Evolutionary conservation across 441 rosid species (phyloP).

Genomic region (Arabidopsis hybrid): DNA sequence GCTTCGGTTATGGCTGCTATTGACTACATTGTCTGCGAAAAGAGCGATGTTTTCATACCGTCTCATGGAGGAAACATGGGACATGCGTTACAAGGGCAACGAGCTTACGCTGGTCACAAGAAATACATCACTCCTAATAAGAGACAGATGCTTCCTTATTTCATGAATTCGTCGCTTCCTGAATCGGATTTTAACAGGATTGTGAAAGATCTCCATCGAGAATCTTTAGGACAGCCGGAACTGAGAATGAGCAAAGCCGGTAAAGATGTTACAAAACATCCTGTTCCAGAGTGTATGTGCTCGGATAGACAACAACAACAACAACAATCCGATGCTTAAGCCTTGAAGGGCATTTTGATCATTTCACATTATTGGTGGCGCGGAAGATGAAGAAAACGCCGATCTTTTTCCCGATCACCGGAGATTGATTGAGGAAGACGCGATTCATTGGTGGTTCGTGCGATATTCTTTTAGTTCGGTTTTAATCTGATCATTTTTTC

Average conservation of each 20-base stretch:
- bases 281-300: slow-evolving; percentile 94
- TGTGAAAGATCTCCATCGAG: slow-evolving; percentile 75
- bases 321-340: slow-evolving; percentile 23
- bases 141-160: slow-evolving; percentile 92
- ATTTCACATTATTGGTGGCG: slow-evolving; percentile 7
- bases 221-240: slow-evolving; percentile 91
- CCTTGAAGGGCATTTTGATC: neutral
- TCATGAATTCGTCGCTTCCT: slow-evolving; percentile 77
- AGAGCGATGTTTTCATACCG: slow-evolving; percentile 90
- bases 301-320: slow-evolving; percentile 33
- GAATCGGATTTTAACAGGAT: slow-evolving; percentile 74
- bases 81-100: slow-evolving; percentile 87
- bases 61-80: slow-evolving; percentile 99
- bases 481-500: slow-evolving; percentile 16
- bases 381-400: neutral
- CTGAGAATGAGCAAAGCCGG: slow-evolving; percentile 67
- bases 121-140: slow-evolving; percentile 92
- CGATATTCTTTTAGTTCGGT: slow-evolving; percentile 31
- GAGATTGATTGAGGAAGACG: slow-evolving; percentile 18
- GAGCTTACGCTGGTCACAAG: slow-evolving; percentile 96
- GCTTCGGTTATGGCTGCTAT: slow-evolving; percentile 93
- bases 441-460: slow-evolving; percentile 27
- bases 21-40: slow-evolving; percentile 79
- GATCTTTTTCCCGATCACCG: slow-evolving; percentile 20
- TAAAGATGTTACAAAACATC: slow-evolving; percentile 93